These are phyloP conservation scores for Talaromyces amestolkiae DNA, from an alignment of 2,329 filamentous ascomycete genomes.

Conservation along the genomic window DNA sequence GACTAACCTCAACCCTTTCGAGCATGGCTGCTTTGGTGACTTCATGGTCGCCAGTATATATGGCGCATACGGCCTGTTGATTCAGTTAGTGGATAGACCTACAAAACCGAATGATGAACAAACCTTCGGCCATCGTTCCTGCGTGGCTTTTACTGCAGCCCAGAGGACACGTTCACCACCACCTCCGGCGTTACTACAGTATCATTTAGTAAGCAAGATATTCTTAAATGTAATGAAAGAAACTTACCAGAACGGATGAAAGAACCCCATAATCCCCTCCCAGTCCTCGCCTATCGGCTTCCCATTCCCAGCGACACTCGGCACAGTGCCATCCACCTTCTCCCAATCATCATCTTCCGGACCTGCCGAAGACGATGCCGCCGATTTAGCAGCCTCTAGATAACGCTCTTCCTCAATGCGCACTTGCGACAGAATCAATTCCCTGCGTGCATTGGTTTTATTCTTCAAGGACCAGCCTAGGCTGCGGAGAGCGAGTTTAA, in stretches of 20 bases:
- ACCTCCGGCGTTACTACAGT: constrained; percentile 82
- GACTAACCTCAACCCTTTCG: constrained; percentile 65
- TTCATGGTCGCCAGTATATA: constrained; percentile 95
- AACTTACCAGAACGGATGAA: constrained; percentile 88
- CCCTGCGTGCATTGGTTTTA: constrained; percentile 62
- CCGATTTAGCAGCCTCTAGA: constrained; percentile 28
- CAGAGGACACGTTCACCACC: constrained; percentile 95
- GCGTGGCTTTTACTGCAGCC: constrained; percentile 89
- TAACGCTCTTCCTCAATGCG: constrained; percentile 43
- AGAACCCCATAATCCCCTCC: constrained; percentile 88
- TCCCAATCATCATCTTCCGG: constrained; percentile 66
- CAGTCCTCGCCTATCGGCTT: constrained; percentile 59
- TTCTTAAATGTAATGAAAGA: neutral
- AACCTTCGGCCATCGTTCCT: constrained; percentile 74
- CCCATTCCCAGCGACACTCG: constrained; percentile 46
- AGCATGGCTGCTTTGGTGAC: constrained; percentile 78
- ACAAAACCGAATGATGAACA: neutral
- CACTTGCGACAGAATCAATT: constrained; percentile 52
- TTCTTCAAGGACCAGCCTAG: constrained; percentile 62
- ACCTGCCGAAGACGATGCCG: constrained; percentile 18
- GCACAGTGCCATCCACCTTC: constrained; percentile 58
- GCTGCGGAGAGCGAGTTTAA: constrained; percentile 38
- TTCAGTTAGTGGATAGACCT: neutral
- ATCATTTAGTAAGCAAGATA: constrained; percentile 72
- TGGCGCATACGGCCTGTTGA: constrained; percentile 70